A percentile compares a stretch with the other conserved stretches of the same genome.
Conservation (phyloP, 164 flowering plant species). For the Buxus sempervirens region DNA sequence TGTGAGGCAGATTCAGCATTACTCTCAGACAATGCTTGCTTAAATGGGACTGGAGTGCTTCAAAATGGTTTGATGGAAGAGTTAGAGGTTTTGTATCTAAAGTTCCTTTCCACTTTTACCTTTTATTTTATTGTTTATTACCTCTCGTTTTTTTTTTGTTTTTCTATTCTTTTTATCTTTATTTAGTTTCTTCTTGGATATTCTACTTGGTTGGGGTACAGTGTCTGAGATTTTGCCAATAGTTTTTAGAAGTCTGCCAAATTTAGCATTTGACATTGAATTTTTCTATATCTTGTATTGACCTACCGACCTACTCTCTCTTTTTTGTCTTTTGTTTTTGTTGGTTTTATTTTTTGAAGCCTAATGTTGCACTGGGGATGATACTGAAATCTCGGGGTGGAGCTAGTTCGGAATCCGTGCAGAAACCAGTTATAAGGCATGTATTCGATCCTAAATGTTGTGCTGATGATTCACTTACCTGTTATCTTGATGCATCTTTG, state of each 20-base stretch:
- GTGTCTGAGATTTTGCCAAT: no score
- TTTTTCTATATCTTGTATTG: background rate
- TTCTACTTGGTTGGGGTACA: no score
- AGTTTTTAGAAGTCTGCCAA: no score
- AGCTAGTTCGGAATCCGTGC: slow-evolving; percentile 15
- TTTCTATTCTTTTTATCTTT: background rate
- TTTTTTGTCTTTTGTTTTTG: background rate
- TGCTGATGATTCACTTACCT: slow-evolving; percentile 1
- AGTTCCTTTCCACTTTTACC: slow-evolving; percentile 2
- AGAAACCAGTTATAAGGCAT: slow-evolving; percentile 24
- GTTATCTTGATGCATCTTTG: slow-evolving; percentile 19
- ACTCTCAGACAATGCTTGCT: slow-evolving; percentile 25
- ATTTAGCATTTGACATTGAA: no score
- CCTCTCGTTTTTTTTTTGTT: slow-evolving; percentile 1
- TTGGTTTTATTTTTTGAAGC: slow-evolving; percentile 10
- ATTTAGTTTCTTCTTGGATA: background rate
- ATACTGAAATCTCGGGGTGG: slow-evolving; percentile 18
- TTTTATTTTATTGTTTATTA: background rate
- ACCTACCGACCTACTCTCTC: background rate
- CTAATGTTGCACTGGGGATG: slow-evolving; percentile 19
- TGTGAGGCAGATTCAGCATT: slow-evolving; percentile 28
- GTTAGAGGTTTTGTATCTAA: slow-evolving; percentile 49
- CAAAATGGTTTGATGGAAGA: slow-evolving; percentile 32
- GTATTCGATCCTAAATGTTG: slow-evolving; percentile 3
- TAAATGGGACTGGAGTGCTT: slow-evolving; percentile 13